Evolutionary conservation across 306 rosid species (phyloP).

Genomic region (Cucumis melo): DNA sequence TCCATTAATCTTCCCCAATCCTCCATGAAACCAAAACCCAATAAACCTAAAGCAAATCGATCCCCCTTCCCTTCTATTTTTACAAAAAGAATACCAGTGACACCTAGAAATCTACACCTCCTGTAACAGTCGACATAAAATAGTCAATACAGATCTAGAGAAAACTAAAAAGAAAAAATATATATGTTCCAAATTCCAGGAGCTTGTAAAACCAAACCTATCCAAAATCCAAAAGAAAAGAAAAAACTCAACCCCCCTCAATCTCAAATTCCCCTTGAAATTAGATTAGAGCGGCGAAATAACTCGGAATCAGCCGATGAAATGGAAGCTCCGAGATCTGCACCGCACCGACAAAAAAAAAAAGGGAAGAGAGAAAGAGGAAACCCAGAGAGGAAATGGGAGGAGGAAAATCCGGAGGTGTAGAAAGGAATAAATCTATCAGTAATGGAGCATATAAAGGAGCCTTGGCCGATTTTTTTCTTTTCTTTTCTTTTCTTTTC

Average conservation of each 20-base stretch:
- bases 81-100: neutral
- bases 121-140: neutral
- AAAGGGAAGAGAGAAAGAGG: neutral
- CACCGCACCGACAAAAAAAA: constrained; percentile 13
- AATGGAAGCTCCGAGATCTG: constrained; percentile 8
- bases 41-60: neutral
- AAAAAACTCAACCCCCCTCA: neutral
- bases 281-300: neutral
- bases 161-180: neutral
- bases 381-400: neutral
- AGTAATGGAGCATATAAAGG: neutral
- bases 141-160: neutral
- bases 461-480: neutral
- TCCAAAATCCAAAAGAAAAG: neutral
- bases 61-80: neutral
- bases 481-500: neutral
- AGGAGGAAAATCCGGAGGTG: neutral
- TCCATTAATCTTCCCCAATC: constrained; percentile 26
- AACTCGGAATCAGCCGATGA: neutral
- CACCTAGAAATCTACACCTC: neutral
- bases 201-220: constrained; percentile 1
- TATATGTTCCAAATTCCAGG: constrained; percentile 10
- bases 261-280: neutral
- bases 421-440: neutral
- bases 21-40: neutral